Evolutionary conservation across 345 rosid species (phyloP), one percentile per base, ranked within the genome.

Genomic region (Aurinia saxatilis): DNA sequence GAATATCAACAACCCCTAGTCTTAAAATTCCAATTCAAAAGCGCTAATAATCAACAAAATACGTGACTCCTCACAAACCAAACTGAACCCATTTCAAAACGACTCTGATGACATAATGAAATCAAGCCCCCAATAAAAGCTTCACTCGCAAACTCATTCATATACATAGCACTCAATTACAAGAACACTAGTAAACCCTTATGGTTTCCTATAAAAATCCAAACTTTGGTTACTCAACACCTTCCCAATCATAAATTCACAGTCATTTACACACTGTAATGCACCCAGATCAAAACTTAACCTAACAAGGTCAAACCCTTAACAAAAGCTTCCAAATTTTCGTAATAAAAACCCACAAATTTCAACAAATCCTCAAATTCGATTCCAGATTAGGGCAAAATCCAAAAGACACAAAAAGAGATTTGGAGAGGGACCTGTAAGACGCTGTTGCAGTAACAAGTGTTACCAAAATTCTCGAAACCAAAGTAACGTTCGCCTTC

Each of bases 401-500:
- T 19, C 47, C 14, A 53, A 42, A 10, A 5, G 8, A 18, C 8
- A 66, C 7, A 19, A 5, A 53, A 29, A 34, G 31, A 23, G 29
- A 17, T n/a, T n/a, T n/a, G n/a, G 14, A 25, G 14, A 18, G 16
- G 45, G 31, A 93, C 99, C 99, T 93, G 99, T 71, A 90, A 80
- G 56, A 90, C 97, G 84, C 96, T 90, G 75, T 93, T 93, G 62
- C 99, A 93, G 78, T 93, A 93, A 65, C 97, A 93, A 66, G 99
- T 93, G 71, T 93, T 93, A 70, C 99, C 99, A 73, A 90, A 93
- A 75, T 93, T 93, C 84, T 93, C 99, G 60, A 93, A 90, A 49
- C 99, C 99, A 49, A 93, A 93, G 78, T 90, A 93, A 13, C 97
- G 90, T 70, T 93, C 97, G 50, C 99, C 99, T 80, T 93, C 99